These are phyloP conservation scores for Thozetella sp. DNA, from an alignment of 495 filamentous ascomycete genomes.

Conservation along the genomic window DNA sequence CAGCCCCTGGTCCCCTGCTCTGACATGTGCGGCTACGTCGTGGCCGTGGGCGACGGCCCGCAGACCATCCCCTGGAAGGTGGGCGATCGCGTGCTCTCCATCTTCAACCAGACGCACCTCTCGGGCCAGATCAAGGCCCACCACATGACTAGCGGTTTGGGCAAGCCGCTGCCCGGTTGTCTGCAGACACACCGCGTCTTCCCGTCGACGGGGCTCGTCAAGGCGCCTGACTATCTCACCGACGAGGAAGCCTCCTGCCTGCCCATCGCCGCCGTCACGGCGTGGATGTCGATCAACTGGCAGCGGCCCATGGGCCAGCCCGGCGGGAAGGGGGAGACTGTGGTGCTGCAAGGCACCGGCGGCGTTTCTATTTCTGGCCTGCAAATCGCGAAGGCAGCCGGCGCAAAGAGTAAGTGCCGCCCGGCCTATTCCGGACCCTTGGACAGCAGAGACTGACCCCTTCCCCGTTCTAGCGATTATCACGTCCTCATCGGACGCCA, in stretches of 20 bases:
- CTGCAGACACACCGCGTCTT: constrained; percentile 46
- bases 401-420: constrained; percentile 32
- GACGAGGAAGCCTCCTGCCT: constrained; percentile 41
- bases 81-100: constrained; percentile 43
- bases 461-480: constrained; percentile 37
- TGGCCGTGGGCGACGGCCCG: constrained; percentile 18
- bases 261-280: constrained; percentile 45
- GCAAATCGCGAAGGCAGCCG: constrained; percentile 38
- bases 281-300: constrained; percentile 46
- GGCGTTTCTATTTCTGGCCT: constrained; percentile 38
- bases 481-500: constrained; percentile 46
- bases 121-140: constrained; percentile 32
- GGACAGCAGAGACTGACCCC: neutral
- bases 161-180: constrained; percentile 35
- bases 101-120: constrained; percentile 43
- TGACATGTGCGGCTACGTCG: constrained; percentile 43
- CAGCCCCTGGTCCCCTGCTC: constrained; percentile 37
- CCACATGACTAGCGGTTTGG: constrained; percentile 33
- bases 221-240: constrained; percentile 35
- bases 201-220: constrained; percentile 32
- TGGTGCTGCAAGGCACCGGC: constrained; percentile 48
- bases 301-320: constrained; percentile 39
- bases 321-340: constrained; percentile 25
- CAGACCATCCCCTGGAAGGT: constrained; percentile 18
- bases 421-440: neutral